Evolutionary conservation across 2,329 filamentous ascomycete species (phyloP).

Genomic region (Verticillium zaregamsianum): DNA sequence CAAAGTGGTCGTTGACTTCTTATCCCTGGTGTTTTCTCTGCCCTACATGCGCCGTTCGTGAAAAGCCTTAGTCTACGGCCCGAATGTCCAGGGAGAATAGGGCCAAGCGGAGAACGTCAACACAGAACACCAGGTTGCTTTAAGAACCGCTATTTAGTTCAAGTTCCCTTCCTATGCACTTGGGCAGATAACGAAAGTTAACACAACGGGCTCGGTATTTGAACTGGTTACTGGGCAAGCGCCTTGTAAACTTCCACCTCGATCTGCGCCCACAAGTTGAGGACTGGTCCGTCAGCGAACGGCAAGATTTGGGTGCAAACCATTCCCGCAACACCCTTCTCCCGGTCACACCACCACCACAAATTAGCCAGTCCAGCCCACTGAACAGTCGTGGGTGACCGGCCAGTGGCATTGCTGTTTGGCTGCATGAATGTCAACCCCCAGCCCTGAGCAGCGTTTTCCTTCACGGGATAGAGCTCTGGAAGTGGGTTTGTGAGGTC

Average conservation of each 20-base stretch:
- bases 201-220: background rate
- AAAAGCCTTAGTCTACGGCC: no score
- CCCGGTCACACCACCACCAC: conserved; percentile 60
- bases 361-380: conserved; percentile 60
- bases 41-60: no score
- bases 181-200: background rate
- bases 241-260: conserved; percentile 33
- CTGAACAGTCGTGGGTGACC: conserved; percentile 43
- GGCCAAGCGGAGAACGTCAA: no score
- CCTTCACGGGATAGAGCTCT: conserved; percentile 43
- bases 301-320: conserved; percentile 47
- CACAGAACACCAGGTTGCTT: no score
- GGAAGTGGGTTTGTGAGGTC: conserved; percentile 40
- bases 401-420: conserved; percentile 43
- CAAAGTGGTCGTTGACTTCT: no score
- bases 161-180: no score
- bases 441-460: conserved; percentile 58
- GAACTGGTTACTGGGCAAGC: background rate
- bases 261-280: conserved; percentile 33
- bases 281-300: conserved; percentile 38
- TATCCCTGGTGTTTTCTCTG: no score
- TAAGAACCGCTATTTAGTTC: no score
- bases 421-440: conserved; percentile 56
- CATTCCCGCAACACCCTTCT: conserved; percentile 52
- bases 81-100: no score